Evolutionary conservation across 2,329 filamentous ascomycete species (phyloP).

Genomic region (Raffaelea ambrosiae): DNA sequence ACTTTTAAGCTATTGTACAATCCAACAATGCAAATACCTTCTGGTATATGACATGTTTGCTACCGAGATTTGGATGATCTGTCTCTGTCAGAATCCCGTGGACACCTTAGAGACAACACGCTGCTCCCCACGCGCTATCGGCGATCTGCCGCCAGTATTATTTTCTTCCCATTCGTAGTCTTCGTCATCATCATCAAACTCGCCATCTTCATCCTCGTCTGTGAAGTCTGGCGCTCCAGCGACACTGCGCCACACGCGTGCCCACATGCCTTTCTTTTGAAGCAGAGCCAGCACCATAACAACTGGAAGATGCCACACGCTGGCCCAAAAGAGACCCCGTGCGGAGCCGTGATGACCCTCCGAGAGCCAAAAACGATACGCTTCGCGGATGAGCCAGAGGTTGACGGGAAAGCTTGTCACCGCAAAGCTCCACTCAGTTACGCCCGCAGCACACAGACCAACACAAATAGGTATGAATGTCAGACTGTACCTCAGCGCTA

Average conservation of each 20-base stretch:
- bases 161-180: slow-evolving; percentile 15
- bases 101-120: too few relatives aligned
- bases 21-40: too few relatives aligned
- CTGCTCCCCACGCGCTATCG: not conserved
- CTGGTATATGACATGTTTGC: not conserved
- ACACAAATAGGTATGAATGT: slow-evolving; percentile 81
- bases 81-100: too few relatives aligned
- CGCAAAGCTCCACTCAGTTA: slow-evolving; percentile 82
- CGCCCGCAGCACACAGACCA: slow-evolving; percentile 65
- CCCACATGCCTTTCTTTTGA: slow-evolving; percentile 91
- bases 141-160: not conserved
- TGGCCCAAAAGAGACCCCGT: slow-evolving; percentile 88
- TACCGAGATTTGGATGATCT: too few relatives aligned
- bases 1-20: too few relatives aligned
- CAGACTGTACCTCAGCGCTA: slow-evolving; percentile 79
- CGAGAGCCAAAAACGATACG: slow-evolving; percentile 69
- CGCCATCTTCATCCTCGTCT: slow-evolving; percentile 36
- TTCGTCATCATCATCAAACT: slow-evolving; percentile 42
- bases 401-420: slow-evolving; percentile 76
- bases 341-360: slow-evolving; percentile 75
- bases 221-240: slow-evolving; percentile 51
- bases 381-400: slow-evolving; percentile 73
- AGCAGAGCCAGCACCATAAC: slow-evolving; percentile 83
- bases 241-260: slow-evolving; percentile 65
- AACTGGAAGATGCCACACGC: slow-evolving; percentile 89